These are phyloP conservation scores for Calamus simplicifolius DNA, from an alignment of 176 grass and related monocot genomes.

Conservation along the genomic window DNA sequence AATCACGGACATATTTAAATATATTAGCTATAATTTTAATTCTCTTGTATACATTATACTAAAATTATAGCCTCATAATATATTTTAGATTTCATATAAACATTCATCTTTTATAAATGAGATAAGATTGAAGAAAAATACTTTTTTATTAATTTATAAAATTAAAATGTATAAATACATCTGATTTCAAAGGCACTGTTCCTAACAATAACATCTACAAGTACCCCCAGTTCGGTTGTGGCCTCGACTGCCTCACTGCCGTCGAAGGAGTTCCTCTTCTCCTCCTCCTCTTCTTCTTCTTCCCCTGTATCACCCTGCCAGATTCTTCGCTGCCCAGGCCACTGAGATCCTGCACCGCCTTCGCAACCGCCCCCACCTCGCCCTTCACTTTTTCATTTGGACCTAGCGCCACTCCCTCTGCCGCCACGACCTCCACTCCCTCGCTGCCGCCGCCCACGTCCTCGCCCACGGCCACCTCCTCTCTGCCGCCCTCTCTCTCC, in stretches of 20 bases:
- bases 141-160: too few species aligned
- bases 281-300: too few species aligned
- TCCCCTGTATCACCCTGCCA: neutral
- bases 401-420: neutral
- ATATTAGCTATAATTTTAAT: too few species aligned
- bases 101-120: too few species aligned
- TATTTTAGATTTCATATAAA: too few species aligned
- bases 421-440: slow-evolving; percentile 4
- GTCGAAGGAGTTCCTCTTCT: slow-evolving; percentile 8
- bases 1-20: too few species aligned
- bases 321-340: slow-evolving; percentile 3
- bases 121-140: too few species aligned
- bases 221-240: slow-evolving; percentile 73
- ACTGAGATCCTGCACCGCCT: slow-evolving; percentile 4
- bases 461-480: slow-evolving; percentile 6
- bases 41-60: too few species aligned
- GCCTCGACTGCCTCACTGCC: slow-evolving; percentile 66
- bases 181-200: too few species aligned
- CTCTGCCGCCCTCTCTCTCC: slow-evolving; percentile 2
- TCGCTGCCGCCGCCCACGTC: slow-evolving; percentile 10
- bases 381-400: slow-evolving; percentile 13
- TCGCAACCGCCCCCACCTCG: slow-evolving; percentile 7
- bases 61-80: too few species aligned
- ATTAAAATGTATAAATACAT: too few species aligned
- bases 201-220: too few species aligned